These are phyloP conservation scores for Claviceps africana DNA, from an alignment of 2,329 filamentous ascomycete species.

Conservation along the genomic window DNA sequence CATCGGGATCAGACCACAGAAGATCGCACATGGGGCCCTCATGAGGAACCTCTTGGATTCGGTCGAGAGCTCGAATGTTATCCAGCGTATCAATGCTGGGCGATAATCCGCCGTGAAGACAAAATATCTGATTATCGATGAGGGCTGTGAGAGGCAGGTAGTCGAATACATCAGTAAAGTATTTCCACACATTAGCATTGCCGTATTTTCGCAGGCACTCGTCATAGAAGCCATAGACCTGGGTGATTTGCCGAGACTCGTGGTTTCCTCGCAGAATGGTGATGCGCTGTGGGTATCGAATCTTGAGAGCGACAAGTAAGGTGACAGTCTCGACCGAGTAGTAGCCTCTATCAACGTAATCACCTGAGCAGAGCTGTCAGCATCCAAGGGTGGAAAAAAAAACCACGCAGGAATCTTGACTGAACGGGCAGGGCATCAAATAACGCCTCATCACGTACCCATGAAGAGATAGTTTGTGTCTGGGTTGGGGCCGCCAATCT, in stretches of 20 bases:
- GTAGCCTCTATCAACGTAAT: conserved; percentile 97
- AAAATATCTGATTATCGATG: conserved; percentile 99
- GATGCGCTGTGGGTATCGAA: conserved; percentile 93
- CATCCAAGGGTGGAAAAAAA: neutral
- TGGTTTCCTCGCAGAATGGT: conserved; percentile 98
- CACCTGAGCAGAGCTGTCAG: conserved; percentile 43
- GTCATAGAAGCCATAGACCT: conserved; percentile 99
- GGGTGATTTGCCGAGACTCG: conserved; percentile 96
- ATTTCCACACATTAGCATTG: conserved; percentile 99
- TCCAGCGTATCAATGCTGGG: conserved; percentile 93
- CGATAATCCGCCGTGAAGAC: conserved; percentile 88
- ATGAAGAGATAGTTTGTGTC: conserved; percentile 99
- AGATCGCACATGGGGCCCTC: conserved; percentile 97
- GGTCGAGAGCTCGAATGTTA: conserved; percentile 87
- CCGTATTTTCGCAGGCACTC: conserved; percentile 98
- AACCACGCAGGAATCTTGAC: neutral
- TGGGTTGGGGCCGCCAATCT: conserved; percentile 93
- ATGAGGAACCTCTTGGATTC: conserved; percentile 96
- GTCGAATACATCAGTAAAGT: conserved; percentile 97
- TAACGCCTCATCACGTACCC: conserved; percentile 43
- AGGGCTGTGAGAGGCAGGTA: conserved; percentile 93
- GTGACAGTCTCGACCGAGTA: conserved; percentile 98
- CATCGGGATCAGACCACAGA: conserved; percentile 95
- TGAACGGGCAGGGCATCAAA: neutral
- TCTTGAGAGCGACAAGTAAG: conserved; percentile 90